Evolutionary conservation across 257 asterid genomes (phyloP), one percentile per base, ranked within the genome.

Genomic region (Solanum arcanum): DNA sequence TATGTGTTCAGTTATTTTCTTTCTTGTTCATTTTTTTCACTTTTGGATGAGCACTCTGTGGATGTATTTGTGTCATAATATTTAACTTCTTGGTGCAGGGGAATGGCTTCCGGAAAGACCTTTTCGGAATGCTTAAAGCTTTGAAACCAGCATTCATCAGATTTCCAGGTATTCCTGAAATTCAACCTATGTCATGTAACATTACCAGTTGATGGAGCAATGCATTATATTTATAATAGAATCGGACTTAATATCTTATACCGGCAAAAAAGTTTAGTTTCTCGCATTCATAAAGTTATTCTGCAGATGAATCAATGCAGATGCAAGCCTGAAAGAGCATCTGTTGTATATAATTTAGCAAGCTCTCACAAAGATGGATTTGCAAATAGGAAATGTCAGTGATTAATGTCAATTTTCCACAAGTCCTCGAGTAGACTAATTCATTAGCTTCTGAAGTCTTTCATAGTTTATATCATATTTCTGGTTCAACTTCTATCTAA

Each of bases 91-190:
- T 77, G n/a, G 68, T 27, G 64, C 92, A 96, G 98, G 98, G 97
- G 72, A 97, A 97, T 69, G 99, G 99, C 81, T 97, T 96, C 87
- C 96, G 99, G 75, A 96, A 92, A 14, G 99, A 96, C 90, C 98
- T 95, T 83, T 97, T 96, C 83, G 89, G 87, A 59, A 94, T 95
- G 98, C 9, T 93, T 89, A 91, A 95, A 88, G 90, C 88, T 86
- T 83, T 97, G 92, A 93, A 83, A 83, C 99, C 99, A 6, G 96
- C 90, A 77, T 97, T 97, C 89, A 60, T 96, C 80, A 94, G 98
- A 91, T 97, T 97, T 92, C 98, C 99, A 92, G 98, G 99, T 95
- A 91, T 66, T 23, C 78, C 62, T 76, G 56, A 76, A 76, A 76
- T 6, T 76, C 37, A 76, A 76, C 37, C 83, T 39, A 7, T 76